Conservation (phyloP, 2,329 filamentous ascomycete genomes). For the Colletotrichum sp. region DNA sequence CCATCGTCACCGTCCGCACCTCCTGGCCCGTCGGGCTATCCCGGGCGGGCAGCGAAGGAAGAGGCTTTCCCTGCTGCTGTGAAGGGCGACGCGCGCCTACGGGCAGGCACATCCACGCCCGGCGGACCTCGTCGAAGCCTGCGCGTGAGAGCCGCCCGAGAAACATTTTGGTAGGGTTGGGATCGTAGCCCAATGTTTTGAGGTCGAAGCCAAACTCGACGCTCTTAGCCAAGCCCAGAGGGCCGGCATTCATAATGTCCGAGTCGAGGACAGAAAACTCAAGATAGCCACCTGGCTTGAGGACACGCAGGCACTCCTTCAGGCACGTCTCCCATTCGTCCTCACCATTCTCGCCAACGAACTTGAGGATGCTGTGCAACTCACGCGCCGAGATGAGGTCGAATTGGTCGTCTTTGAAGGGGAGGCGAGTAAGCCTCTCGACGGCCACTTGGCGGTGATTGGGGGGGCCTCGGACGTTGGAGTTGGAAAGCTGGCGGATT, state of each 20-base stretch:
- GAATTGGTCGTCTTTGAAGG: conserved; percentile 86
- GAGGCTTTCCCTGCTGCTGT: conserved; percentile 28
- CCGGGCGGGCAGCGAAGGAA: conserved; percentile 25
- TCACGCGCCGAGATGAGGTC: conserved; percentile 91
- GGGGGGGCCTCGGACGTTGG: conserved; percentile 78
- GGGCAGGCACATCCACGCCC: conserved; percentile 88
- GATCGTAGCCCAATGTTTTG: conserved; percentile 88
- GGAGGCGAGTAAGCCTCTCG: conserved; percentile 77
- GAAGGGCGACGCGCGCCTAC: conserved; percentile 66
- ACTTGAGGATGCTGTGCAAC: conserved; percentile 83
- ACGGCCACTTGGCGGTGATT: conserved; percentile 90
- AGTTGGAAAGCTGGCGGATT: conserved; percentile 72
- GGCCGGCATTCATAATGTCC: conserved; percentile 85
- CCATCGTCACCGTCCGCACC: conserved; percentile 55
- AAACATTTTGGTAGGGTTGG: conserved; percentile 81
- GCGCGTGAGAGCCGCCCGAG: conserved; percentile 74
- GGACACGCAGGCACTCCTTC: conserved; percentile 84
- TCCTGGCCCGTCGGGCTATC: conserved; percentile 44
- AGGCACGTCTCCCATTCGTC: conserved; percentile 92
- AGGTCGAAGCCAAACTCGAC: conserved; percentile 94
- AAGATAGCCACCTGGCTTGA: conserved; percentile 91
- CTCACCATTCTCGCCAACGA: conserved; percentile 66
- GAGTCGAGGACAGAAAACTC: conserved; percentile 92
- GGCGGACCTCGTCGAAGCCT: conserved; percentile 81
- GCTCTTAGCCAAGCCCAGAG: conserved; percentile 78